phyloP scores from a whole-genome alignment of 2,329 filamentous ascomycete species.

The Cercospora sesami region DNA sequence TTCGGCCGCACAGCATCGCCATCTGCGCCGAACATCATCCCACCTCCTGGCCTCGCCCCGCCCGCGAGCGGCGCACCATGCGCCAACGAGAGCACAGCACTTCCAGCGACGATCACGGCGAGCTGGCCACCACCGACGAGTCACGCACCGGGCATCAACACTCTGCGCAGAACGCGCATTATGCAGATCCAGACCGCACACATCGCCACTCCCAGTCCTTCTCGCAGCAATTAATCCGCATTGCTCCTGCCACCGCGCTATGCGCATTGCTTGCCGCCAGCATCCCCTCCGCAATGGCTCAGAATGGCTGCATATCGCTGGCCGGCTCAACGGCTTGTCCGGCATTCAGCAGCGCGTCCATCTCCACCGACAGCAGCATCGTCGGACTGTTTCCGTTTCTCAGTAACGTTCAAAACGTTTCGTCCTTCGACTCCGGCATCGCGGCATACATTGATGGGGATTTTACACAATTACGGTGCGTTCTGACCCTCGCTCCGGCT shows the following conservation, averaged over 20 bases:
- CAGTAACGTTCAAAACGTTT: slow-evolving; percentile 70
- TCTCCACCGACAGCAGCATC: slow-evolving; percentile 63
- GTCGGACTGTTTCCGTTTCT: slow-evolving; percentile 75
- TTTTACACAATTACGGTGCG: slow-evolving; percentile 78
- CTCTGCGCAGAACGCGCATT: slow-evolving; percentile 8
- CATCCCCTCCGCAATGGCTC: slow-evolving; percentile 37
- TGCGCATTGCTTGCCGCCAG: slow-evolving; percentile 33
- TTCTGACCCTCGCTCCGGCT: neutral
- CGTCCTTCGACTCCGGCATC: slow-evolving; percentile 76
- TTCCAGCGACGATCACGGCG: slow-evolving; percentile 10
- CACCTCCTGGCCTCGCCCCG: neutral
- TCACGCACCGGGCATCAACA: slow-evolving; percentile 24
- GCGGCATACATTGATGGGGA: slow-evolving; percentile 68
- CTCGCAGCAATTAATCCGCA: slow-evolving; percentile 15
- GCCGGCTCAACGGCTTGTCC: slow-evolving; percentile 68
- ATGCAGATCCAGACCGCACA: slow-evolving; percentile 23
- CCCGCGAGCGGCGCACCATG: slow-evolving; percentile 9
- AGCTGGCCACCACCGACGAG: slow-evolving; percentile 5
- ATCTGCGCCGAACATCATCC: neutral
- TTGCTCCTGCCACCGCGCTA: slow-evolving; percentile 21
- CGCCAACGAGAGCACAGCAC: slow-evolving; percentile 13
- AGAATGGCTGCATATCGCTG: slow-evolving; percentile 65
- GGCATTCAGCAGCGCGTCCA: slow-evolving; percentile 69
- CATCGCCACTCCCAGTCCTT: slow-evolving; percentile 11
- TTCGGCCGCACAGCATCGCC: neutral